Evolutionary conservation across 805 yeast species (phyloP), one percentile per base, ranked within the genome.

Genomic region (baker's yeast (Saccharomyces cerevisiae)): DNA sequence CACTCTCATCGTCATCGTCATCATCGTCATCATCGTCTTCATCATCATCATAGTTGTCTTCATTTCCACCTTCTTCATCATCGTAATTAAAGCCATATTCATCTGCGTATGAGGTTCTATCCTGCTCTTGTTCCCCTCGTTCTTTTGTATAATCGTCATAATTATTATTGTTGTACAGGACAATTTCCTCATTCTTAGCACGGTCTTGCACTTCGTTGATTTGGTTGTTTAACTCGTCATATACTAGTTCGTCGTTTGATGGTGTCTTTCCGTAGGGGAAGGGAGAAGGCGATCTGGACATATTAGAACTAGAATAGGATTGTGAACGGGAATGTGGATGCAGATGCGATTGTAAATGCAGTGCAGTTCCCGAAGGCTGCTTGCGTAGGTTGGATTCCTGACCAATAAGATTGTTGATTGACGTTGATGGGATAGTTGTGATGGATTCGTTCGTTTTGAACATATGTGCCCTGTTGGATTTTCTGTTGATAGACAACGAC

Each of bases 21-120:
- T 68, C 70, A 47, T 64, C 67, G 10, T 70, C 73, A 43, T 65
- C 66, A 13, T 69, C 71, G 21, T 67, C 70, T 28, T 60, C 65
- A 48, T 59, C 66, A 1, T 58, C 61, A 11, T 65, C 67, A 9
- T 59, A 62, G 2, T 60, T 68, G 2, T 57, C 61, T 22, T 57
- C 62, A n/a, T 63, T 67, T 1, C 55, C 57, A 24, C 58, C 59
- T 2, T 53, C 57, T 11, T 56, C 48, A 13, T 48, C 36, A 14
- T 31, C n/a, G 17, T 31, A 31, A 1, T 58, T 61, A 13, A 64
- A 67, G 13, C 57, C 58, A 28, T 53, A 54, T 26, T 50, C 52
- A 14, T 48, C 51, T 31, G n/a, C 52, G n/a, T 41, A 22, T 31
- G 54, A 46, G 17, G 28, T 22, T 41, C 31, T 43, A 31, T 51